These are phyloP conservation scores for Candolleomyces eurysporus DNA, from an alignment of 768 basidiomycete genomes.

Conservation along the genomic window DNA sequence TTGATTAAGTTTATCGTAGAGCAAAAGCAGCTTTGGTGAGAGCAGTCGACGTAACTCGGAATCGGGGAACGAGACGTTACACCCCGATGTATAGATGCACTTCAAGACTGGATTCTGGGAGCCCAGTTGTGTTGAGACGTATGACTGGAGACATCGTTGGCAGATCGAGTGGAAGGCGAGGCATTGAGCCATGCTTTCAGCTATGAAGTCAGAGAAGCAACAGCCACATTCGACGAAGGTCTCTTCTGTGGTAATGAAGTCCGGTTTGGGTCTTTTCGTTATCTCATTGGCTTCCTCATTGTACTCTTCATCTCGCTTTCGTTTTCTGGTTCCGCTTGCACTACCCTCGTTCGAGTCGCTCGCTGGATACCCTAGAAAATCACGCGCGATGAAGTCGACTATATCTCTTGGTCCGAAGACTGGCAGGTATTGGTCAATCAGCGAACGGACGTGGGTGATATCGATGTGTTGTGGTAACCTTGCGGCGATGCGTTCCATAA, in stretches of 20 bases:
- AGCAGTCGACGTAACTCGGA: constrained; percentile 72
- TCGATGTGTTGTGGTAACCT: too few relatives aligned
- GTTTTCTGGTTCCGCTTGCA: too few relatives aligned
- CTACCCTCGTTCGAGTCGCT: too few relatives aligned
- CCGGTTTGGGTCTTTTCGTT: too few relatives aligned
- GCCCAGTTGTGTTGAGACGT: background rate
- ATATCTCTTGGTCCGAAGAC: too few relatives aligned
- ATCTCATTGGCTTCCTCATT: too few relatives aligned
- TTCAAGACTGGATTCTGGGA: background rate
- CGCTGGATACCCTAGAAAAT: too few relatives aligned
- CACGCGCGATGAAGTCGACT: too few relatives aligned
- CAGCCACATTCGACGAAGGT: background rate
- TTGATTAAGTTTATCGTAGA: constrained; percentile 31
- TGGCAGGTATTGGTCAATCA: too few relatives aligned
- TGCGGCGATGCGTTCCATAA: too few relatives aligned
- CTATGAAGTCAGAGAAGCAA: background rate
- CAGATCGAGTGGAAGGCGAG: background rate
- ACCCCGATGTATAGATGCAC: constrained; percentile 20
- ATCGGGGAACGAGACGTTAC: constrained; percentile 63
- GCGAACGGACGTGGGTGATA: too few relatives aligned
- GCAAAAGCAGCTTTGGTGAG: constrained; percentile 62
- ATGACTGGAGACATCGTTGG: background rate
- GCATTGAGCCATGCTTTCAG: background rate
- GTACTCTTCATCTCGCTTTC: too few relatives aligned
- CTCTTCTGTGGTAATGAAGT: background rate